Evolutionary conservation across 2,329 filamentous ascomycete species (phyloP).

Genomic region (Penicillium psychrosexuale): DNA sequence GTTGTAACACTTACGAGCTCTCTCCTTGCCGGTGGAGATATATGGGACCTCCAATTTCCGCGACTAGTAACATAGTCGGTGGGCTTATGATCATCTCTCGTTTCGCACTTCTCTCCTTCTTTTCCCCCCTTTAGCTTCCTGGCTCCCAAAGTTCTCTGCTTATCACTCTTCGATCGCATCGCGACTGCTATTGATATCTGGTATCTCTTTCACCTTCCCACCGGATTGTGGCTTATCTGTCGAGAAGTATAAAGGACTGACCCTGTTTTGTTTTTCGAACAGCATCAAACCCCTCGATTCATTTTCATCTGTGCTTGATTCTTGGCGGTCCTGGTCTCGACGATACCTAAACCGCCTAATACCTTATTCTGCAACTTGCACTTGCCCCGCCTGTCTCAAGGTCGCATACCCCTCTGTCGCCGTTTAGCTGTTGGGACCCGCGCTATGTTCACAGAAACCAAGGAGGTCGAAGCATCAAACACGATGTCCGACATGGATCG

Average conservation of each 20-base stretch:
- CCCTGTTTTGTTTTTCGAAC: background rate
- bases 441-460: background rate
- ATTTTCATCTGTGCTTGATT: constrained; percentile 12
- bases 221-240: constrained; percentile 6
- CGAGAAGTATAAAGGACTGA: constrained; percentile 4
- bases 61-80: constrained; percentile 11
- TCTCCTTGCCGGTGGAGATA: constrained; percentile 10
- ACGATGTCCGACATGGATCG: constrained; percentile 62
- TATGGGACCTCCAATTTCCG: constrained; percentile 3
- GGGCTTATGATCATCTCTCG: constrained; percentile 11
- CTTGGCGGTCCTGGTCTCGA: constrained; percentile 32
- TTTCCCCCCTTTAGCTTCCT: background rate
- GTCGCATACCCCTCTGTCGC: constrained; percentile 10
- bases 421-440: background rate
- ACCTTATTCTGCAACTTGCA: constrained; percentile 8
- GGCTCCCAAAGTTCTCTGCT: background rate
- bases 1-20: constrained; percentile 5
- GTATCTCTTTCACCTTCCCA: constrained; percentile 1
- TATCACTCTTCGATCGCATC: background rate
- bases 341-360: constrained; percentile 5
- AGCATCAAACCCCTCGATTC: background rate
- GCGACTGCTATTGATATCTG: background rate
- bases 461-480: background rate
- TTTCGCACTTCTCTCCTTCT: constrained; percentile 5
- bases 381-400: constrained; percentile 7